Percentiles rank a stretch among this genome's conserved stretches.
Evolutionary conservation across 78 protist genomes (phyloP).

Genomic region (Diacronema lutheri): DNA sequence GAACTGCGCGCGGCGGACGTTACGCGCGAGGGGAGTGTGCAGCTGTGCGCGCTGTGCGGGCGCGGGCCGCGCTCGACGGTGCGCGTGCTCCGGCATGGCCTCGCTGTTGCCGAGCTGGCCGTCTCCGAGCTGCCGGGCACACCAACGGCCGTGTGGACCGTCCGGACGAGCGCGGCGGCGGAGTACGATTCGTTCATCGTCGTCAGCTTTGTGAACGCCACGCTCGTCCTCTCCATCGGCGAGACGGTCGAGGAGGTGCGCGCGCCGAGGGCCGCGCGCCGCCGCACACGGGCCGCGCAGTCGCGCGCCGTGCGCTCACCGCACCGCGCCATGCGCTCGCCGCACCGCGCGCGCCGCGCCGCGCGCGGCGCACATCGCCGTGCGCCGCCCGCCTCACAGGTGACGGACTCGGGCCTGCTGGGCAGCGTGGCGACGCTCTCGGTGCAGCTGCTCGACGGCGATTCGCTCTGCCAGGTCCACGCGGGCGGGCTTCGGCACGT

Average conservation of each 20-base stretch:
- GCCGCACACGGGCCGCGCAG: too few relatives aligned
- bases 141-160: conserved; percentile 72
- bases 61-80: conserved; percentile 73
- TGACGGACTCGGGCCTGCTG: conserved; percentile 78
- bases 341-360: too few relatives aligned
- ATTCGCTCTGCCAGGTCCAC: conserved; percentile 80
- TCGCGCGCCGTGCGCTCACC: too few relatives aligned
- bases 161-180: conserved; percentile 17
- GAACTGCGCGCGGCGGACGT: conserved; percentile 66
- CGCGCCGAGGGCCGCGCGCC: background rate
- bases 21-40: background rate
- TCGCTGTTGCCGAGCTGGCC: conserved; percentile 75
- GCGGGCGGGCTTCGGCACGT: conserved; percentile 80
- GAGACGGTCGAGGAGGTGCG: conserved; percentile 79
- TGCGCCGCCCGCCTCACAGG: too few relatives aligned
- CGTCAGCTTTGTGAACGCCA: conserved; percentile 79
- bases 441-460: conserved; percentile 73
- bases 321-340: too few relatives aligned
- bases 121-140: conserved; percentile 73
- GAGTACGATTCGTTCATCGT: conserved; percentile 74
- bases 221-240: conserved; percentile 82
- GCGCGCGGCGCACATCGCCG: too few relatives aligned
- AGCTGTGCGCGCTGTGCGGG: conserved; percentile 8
- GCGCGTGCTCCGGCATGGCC: conserved; percentile 81
- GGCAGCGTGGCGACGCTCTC: conserved; percentile 64